phyloP scores from a whole-genome alignment of 2,329 filamentous ascomycete species.

The Cladophialophora exuberans region DNA sequence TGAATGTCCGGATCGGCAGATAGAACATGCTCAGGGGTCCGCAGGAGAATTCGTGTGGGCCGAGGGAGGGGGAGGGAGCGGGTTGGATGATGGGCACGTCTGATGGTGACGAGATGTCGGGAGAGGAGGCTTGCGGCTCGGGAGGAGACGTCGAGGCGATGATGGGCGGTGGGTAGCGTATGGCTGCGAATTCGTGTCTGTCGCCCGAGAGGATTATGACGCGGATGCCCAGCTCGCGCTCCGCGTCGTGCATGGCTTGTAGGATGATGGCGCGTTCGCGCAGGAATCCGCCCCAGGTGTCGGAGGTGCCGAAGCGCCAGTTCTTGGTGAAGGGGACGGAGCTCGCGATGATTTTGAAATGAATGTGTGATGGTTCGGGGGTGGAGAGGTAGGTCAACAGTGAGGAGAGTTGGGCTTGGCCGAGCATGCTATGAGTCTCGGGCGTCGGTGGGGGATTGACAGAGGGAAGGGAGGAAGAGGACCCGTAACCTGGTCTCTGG shows the following conservation, averaged over 20 bases:
- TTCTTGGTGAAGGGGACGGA: slow-evolving; percentile 97
- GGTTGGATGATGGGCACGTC: slow-evolving; percentile 10
- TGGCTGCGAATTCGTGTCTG: slow-evolving; percentile 95
- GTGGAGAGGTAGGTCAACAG: slow-evolving; percentile 75
- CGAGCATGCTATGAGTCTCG: slow-evolving; percentile 78
- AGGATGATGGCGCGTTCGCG: slow-evolving; percentile 77
- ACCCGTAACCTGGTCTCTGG: slow-evolving; percentile 16
- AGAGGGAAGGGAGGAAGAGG: slow-evolving; percentile 4
- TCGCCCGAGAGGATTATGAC: slow-evolving; percentile 88
- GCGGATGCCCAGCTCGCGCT: slow-evolving; percentile 69
- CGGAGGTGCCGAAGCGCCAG: slow-evolving; percentile 83
- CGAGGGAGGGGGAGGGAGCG: slow-evolving; percentile 37
- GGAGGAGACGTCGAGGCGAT: slow-evolving; percentile 23
- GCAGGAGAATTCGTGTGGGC: slow-evolving; percentile 84
- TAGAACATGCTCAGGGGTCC: slow-evolving; percentile 95
- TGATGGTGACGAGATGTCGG: background rate
- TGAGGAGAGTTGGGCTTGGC: slow-evolving; percentile 74
- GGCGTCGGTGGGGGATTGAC: slow-evolving; percentile 35
- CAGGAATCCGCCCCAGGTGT: slow-evolving; percentile 95
- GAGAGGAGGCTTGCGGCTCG: slow-evolving; percentile 3
- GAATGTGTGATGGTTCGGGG: slow-evolving; percentile 74
- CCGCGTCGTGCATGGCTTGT: slow-evolving; percentile 89
- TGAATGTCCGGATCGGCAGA: slow-evolving; percentile 80
- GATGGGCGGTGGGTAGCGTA: slow-evolving; percentile 63
- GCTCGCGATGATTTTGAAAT: slow-evolving; percentile 91